Base-by-base conservation (phyloP, 2,329 filamentous ascomycete genomes). In the Metarhizium anisopliae region DNA sequence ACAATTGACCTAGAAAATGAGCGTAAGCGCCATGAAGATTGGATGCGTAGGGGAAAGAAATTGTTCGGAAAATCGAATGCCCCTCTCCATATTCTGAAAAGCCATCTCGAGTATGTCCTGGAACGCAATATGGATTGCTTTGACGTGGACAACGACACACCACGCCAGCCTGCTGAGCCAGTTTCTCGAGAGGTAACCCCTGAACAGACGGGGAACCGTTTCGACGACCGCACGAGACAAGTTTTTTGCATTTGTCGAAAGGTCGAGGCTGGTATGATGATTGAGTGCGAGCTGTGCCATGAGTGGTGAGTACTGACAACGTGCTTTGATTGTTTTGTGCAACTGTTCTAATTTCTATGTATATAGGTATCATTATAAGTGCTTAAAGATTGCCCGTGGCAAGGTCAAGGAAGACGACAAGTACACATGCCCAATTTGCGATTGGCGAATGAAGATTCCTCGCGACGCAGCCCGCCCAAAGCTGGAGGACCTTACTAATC, bases 381-480 rank as follows among this genome's bases (percentile, higher is more conserved):
- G 94, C 65, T 78, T 99, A 42, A 99, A 99, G 75, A 96, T 99
- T 66, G 94, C 94, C 2, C 84, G 94, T 52, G 94, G 94, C 53
- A 99, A 97, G 68, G 90, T 99, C 64, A 97, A 97, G 73, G 94
- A 97, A 67, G 93, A 96, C 60, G 94, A 97, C 67, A 96, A 95
- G 69, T 99, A 96, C 68, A 97, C 93, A 1, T 99, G 94, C 66
- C 94, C 94, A 0, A 95, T 99, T 59, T 99, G 94, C 68, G 94
- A 99, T 69, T 96, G 92, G 84, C 87, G 94, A 18, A 89, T 96
- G 67, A 95, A 93, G 74, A 97, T 99, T 54, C 94, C 94, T 30
- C 89, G 94, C 50, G 94, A 99, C 76, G 94, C 94, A 29, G 91
- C 94, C 25, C 87, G 94, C 32, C 94, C 94, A 0, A 97, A 96